Evolutionary conservation across 768 basidiomycete genomes (phyloP).

Genomic region (Cyathus striatus): DNA sequence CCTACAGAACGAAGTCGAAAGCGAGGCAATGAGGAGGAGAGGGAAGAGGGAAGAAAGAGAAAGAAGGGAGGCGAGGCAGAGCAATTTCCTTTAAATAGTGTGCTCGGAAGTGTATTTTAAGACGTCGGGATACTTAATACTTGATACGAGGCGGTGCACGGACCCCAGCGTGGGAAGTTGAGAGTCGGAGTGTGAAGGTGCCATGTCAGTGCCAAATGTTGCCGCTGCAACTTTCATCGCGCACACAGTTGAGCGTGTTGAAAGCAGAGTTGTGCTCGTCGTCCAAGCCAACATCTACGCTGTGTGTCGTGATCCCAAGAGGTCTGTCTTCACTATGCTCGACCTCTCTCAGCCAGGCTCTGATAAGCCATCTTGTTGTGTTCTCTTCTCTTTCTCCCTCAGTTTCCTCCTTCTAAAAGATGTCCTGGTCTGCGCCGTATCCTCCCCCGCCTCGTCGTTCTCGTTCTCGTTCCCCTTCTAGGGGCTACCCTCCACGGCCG

Average conservation of each 20-base stretch:
- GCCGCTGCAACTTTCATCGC: constrained; percentile 45
- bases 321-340: constrained; percentile 94
- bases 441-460: constrained; percentile 73
- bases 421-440: constrained; percentile 78
- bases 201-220: constrained; percentile 12
- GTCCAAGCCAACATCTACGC: constrained; percentile 37
- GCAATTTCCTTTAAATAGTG: constrained; percentile 24
- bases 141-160: constrained; percentile 18
- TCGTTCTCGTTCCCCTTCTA: constrained; percentile 78
- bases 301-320: constrained; percentile 65
- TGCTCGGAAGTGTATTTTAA: constrained; percentile 53
- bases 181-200: constrained; percentile 39
- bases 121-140: constrained; percentile 4
- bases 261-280: constrained; percentile 37
- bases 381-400: constrained; percentile 52
- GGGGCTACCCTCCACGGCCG: constrained; percentile 51
- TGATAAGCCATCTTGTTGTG: constrained; percentile 58
- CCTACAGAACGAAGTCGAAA: constrained; percentile 27
- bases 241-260: constrained; percentile 47
- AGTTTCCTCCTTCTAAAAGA: constrained; percentile 56
- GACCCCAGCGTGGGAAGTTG: constrained; percentile 20
- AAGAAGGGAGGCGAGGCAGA: neutral
- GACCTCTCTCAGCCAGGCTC: constrained; percentile 72
- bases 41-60: constrained; percentile 10
- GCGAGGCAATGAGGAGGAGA: constrained; percentile 10